These are phyloP conservation scores for Globisporangium abappressorium DNA, from an alignment of 352 stramenopile genomes.

Conservation along the genomic window DNA sequence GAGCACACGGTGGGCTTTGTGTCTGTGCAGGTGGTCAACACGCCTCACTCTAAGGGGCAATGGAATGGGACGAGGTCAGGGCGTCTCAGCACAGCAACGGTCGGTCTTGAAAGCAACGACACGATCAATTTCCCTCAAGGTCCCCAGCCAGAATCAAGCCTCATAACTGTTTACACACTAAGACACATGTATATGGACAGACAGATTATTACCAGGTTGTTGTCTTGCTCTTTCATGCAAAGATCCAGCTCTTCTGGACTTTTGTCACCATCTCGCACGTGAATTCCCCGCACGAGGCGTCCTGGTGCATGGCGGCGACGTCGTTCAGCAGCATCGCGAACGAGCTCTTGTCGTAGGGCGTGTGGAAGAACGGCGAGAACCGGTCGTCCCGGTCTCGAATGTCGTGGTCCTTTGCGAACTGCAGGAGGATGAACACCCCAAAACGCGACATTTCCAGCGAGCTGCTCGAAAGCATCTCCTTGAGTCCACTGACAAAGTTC, in stretches of 20 bases:
- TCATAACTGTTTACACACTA: not conserved
- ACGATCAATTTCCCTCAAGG: not conserved
- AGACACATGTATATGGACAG: not conserved
- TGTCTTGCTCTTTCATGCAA: constrained; percentile 26
- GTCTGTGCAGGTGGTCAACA: not conserved
- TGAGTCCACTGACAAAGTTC: constrained; percentile 41
- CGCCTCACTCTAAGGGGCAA: not conserved
- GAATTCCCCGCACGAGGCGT: constrained; percentile 34
- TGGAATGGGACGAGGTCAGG: not conserved
- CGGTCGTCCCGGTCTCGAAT: constrained; percentile 17
- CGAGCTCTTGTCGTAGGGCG: constrained; percentile 58
- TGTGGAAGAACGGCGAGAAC: constrained; percentile 43
- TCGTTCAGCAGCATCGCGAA: constrained; percentile 42
- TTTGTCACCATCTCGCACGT: constrained; percentile 47
- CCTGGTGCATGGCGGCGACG: constrained; percentile 25
- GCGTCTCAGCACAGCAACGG: not conserved
- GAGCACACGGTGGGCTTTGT: not conserved
- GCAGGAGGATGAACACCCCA: constrained; percentile 63
- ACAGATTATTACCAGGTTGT: not conserved
- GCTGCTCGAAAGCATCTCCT: constrained; percentile 61
- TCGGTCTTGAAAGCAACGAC: too few relatives aligned
- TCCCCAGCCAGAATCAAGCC: not conserved
- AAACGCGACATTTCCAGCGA: constrained; percentile 54
- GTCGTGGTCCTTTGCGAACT: constrained; percentile 51
- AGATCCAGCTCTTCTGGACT: constrained; percentile 57